Percentiles rank a stretch among this genome's conserved stretches.
These are phyloP conservation scores for Rhynchosporium secalis DNA, from an alignment of 2,329 filamentous ascomycete genomes.

Conservation along the genomic window DNA sequence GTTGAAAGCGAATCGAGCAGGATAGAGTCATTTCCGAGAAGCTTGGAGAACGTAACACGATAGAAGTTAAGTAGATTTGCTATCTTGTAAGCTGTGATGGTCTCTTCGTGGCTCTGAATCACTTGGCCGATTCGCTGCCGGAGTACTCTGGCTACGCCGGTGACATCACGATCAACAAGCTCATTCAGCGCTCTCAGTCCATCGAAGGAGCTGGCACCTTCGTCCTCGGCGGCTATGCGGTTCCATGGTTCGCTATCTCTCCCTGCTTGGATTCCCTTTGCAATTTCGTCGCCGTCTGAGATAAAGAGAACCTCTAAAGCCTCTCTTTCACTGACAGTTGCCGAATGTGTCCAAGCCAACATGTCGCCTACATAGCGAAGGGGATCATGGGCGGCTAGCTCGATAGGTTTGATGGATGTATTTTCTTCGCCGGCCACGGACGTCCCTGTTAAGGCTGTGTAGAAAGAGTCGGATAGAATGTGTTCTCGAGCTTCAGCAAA, in stretches of 20 bases:
- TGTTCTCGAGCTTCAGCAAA: slow-evolving; percentile 89
- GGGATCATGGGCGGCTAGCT: slow-evolving; percentile 88
- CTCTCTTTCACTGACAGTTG: slow-evolving; percentile 90
- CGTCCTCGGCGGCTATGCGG: slow-evolving; percentile 56
- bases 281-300: slow-evolving; percentile 84
- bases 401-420: slow-evolving; percentile 78
- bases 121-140: slow-evolving; percentile 88
- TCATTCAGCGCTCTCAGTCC: slow-evolving; percentile 79
- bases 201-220: slow-evolving; percentile 65
- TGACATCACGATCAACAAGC: slow-evolving; percentile 82
- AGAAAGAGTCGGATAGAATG: slow-evolving; percentile 85
- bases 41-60: slow-evolving; percentile 75
- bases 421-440: slow-evolving; percentile 59
- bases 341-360: slow-evolving; percentile 95
- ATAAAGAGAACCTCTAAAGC: slow-evolving; percentile 90
- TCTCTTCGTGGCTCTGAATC: slow-evolving; percentile 88
- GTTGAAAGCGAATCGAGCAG: slow-evolving; percentile 68
- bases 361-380: slow-evolving; percentile 94
- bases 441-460: slow-evolving; percentile 78
- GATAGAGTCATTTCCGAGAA: slow-evolving; percentile 68
- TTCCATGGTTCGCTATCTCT: slow-evolving; percentile 84
- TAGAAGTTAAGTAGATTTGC: slow-evolving; percentile 91
- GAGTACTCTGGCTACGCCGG: slow-evolving; percentile 79
- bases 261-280: slow-evolving; percentile 76
- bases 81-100: slow-evolving; percentile 84